phyloP scores from a whole-genome alignment of 148 eudicot genomes.

The Pouteria glomerata region DNA sequence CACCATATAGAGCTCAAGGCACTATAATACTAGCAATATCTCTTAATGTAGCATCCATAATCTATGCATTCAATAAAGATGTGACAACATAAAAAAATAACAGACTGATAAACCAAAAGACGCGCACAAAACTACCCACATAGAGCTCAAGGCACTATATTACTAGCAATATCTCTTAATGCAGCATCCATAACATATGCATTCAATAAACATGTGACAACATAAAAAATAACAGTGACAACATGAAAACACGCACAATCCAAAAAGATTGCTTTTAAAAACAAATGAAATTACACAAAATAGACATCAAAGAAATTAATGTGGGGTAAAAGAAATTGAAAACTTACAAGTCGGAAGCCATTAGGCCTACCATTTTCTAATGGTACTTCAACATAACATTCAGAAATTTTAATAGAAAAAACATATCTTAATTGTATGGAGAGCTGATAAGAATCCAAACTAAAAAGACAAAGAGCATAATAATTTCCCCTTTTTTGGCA shows the following conservation, averaged over 20 bases:
- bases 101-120: no score
- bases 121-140: no score
- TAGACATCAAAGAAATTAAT: neutral
- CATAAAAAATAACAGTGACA: neutral
- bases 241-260: neutral
- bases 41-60: neutral
- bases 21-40: no score
- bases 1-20: no score
- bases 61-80: neutral
- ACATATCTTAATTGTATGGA: neutral
- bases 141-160: no score
- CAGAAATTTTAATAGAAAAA: neutral
- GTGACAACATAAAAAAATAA: no score
- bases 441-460: neutral
- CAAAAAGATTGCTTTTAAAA: neutral
- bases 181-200: no score
- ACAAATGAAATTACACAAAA: neutral
- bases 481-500: neutral
- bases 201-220: neutral
- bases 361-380: neutral
- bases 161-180: no score
- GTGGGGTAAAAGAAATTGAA: neutral
- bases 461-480: neutral
- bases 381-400: no score
- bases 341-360: neutral